Evolutionary conservation across 139 green algal genomes (phyloP), one percentile per base, ranked within the genome.

Genomic region (Mesotaenium endlicherianum): DNA sequence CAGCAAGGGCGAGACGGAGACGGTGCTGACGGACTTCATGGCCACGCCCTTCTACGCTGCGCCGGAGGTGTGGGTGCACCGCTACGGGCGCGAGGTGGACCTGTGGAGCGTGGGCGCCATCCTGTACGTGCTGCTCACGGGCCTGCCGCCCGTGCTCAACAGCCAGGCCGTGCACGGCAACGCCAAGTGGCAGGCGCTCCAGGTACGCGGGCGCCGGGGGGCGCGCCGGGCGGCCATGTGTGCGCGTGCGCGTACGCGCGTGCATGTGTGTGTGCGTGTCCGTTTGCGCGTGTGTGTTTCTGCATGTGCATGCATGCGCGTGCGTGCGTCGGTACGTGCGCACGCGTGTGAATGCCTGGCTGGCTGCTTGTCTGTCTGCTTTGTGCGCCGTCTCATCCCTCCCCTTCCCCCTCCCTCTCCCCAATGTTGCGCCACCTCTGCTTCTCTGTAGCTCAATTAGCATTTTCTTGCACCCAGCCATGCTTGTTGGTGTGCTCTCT

Each of bases 21-120:
- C 42, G 11, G 40, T 55, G 38, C 75, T 82, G 49, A n/a, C 26
- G 1, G 75, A 82, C 75, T 82, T 82, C 50, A 82, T 82, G 75
- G 75, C n/a, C 26, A 82, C 75, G n/a, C n/a, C 75, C 2, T 82
- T 82, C 75, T 82, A 82, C 34, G 49, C 75, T 0, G 75, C 75
- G 5, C 75, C 75, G 8, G 75, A 82, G 50, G 75, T 82, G 39
- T 82, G 75, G 75, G n/a, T 0, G 0, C 55, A 50, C 14, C n/a
- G 4, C 20, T 82, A 82, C 75, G 53, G 75, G 14, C n/a, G 20
- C 0, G 55, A 82, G 40, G 49, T 31, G n/a, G 75, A 82, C 49
- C 2, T 72, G 39, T 82, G 75, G 75, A 82, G 75, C 58, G 50
- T 77, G 20, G 75, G 75, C 0, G 75, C 75, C 4, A 39, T 82